A percentile compares a stretch with the other conserved stretches of the same genome.
Evolutionary conservation across 75 land plant species (phyloP).

Genomic region (Chamaecyparis obtusa): DNA sequence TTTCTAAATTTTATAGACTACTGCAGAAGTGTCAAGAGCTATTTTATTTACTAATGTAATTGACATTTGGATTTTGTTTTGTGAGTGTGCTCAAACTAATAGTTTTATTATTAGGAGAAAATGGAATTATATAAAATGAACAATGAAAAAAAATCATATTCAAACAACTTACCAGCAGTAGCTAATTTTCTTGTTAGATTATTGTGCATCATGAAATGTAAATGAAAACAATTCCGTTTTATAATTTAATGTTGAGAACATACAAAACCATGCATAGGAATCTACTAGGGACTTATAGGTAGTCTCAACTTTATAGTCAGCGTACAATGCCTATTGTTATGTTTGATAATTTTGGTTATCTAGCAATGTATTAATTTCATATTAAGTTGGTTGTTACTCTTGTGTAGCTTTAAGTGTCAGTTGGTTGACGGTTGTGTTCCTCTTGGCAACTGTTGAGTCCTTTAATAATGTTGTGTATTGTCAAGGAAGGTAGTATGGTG

Average conservation of each 20-base stretch:
- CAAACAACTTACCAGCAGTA: neutral
- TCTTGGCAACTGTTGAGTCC: no score
- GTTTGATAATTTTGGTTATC: no score
- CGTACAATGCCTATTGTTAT: no score
- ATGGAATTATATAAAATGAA: neutral
- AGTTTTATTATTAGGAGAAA: neutral
- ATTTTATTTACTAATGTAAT: neutral
- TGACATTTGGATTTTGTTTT: neutral
- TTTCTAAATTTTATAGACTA: neutral
- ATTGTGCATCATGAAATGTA: neutral
- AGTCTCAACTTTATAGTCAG: neutral
- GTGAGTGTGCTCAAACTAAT: neutral
- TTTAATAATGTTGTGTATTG: no score
- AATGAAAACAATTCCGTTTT: neutral
- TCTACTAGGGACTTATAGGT: neutral
- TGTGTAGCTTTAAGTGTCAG: no score
- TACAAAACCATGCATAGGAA: neutral
- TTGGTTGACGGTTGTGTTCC: no score
- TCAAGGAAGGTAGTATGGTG: no score
- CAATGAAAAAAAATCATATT: neutral
- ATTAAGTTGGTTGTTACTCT: no score
- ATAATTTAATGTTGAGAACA: neutral
- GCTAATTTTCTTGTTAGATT: neutral
- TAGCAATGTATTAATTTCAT: no score
- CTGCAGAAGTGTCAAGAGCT: neutral